Base-by-base conservation (phyloP, 176 grass and related monocot genomes). In the Echinochloa phyllopogon region DNA sequence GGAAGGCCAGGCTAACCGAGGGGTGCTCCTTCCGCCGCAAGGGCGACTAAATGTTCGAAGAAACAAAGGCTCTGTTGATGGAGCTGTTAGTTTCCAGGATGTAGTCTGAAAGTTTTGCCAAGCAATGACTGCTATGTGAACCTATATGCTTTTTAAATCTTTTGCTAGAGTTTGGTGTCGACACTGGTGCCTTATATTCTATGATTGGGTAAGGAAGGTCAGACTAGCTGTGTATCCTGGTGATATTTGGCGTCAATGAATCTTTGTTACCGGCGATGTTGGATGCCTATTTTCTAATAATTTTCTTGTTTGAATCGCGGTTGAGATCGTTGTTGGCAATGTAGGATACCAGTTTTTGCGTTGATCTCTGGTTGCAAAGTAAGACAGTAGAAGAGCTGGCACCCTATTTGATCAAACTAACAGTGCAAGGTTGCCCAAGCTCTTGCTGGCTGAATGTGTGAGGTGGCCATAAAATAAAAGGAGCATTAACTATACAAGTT, bases 11-110 rank as follows among this genome's bases (percentile, higher is more conserved):
- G 72, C 90, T 94, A 72, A 94, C 92, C 0, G 92, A 94, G 72
- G 92, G 92, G 12, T 94, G 92, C 84, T 94, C 92, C 57, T 94
- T 94, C 84, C 92, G 92, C n/a, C 87, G 90, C 77, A 94, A 94
- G 90, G 84, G 71, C 0, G 92, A 94, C 76, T 94, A 77, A 61
- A 21, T 17, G 50, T 15, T 36, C 42, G 8, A 42, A 72, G 65
- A 83, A 64, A 38, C 25, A 49, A 85, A 29, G 21, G 20, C 15
- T 3, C 10, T 75, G 37, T 58, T 70, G 14, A 72, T n/a, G 15
- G 49, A 62, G 24, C 24, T 47, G 1, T 43, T 42, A 74, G 65
- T 37, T 27, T 72, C 53, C 78, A 77, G 65, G 83, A 64, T 77
- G 44, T 76, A 71, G 23, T 72, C 36, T 82, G 77, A 69, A 63